Conservation (phyloP, 202 grass and related monocot genomes). For the Panicum virgatum region DNA sequence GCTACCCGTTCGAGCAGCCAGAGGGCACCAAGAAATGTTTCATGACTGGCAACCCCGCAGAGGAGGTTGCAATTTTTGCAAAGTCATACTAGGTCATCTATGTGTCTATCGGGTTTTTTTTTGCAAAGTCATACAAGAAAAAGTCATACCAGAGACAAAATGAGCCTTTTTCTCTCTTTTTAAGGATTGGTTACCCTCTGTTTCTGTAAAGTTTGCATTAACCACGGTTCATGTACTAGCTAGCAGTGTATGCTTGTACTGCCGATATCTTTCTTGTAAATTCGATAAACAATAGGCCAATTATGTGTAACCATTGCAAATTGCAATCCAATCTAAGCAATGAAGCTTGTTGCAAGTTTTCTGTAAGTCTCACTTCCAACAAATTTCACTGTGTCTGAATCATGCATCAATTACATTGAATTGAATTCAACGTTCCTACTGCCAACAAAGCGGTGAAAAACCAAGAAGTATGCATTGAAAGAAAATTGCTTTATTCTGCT, state of each 20-base stretch:
- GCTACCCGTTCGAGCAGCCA: constrained; percentile 92
- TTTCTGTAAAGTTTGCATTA: not conserved
- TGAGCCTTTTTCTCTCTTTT: not conserved
- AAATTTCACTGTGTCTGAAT: not conserved
- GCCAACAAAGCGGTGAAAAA: not conserved
- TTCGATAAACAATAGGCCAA: constrained; percentile 13
- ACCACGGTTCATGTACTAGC: not conserved
- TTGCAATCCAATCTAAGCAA: not conserved
- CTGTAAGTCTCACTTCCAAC: not conserved
- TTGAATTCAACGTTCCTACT: not conserved
- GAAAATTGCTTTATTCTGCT: not conserved
- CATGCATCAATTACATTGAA: not conserved
- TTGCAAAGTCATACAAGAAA: too few relatives aligned
- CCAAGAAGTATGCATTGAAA: not conserved
- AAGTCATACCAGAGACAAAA: too few relatives aligned
- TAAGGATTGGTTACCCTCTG: not conserved
- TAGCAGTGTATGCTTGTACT: not conserved
- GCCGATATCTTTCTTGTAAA: constrained; percentile 40
- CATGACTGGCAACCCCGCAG: constrained; percentile 86
- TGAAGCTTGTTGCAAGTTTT: not conserved
- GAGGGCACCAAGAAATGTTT: constrained; percentile 85
- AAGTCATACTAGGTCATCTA: constrained; percentile 64
- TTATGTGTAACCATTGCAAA: constrained; percentile 9
- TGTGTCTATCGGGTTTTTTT: too few relatives aligned
- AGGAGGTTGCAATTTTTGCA: constrained; percentile 91